Evolutionary conservation across 768 basidiomycete genomes (phyloP), one percentile per base, ranked within the genome.

Genomic region (Auricularia heimuer): DNA sequence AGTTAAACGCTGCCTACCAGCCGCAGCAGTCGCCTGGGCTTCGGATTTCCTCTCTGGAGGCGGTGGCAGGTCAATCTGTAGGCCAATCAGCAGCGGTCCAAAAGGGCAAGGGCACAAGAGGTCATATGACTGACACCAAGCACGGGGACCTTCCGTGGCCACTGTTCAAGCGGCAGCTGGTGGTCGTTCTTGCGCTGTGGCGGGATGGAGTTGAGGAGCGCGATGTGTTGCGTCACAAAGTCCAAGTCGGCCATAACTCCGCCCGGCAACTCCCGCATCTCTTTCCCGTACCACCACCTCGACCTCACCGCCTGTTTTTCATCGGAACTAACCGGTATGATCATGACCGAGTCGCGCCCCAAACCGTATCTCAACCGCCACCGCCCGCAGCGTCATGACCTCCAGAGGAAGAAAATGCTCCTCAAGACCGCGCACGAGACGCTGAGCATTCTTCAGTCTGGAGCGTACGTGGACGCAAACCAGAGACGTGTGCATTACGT

Each of bases 71-170:
- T 83, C 74, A 61, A 88, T 77, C 86, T 89, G 69, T 62, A 69
- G 62, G 64, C 58, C 29, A 29, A 61, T 69, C 34, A 51, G 61
- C 16, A 18, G 12, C 21, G 4, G 42, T 56, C 39, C 58, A 58
- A n/a, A 45, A 24, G 35, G 36, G 63, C 47, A 61, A 16, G 62
- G 3, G 37, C 39, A 65, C 65, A 14, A 67, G 10, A 29, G 67
- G 65, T 21, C 68, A 65, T 64, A 64, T 39, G 51, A 75, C 84
- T 69, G 65, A 90, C 90, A 61, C 84, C 85, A 64, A 92, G 76
- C 34, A 89, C 75, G 11, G 88, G 84, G n/a, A 92, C 79, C 68
- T 79, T 86, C 75, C 81, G 89, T 64, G 92, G 80, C 12, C 82
- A 83, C 66, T 85, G 79, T 63, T 84, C 76, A 0, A 84, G 82